These are phyloP conservation scores for Linnemannia elongata DNA, from an alignment of 192 early-diverging fungal genomes.

Conservation along the genomic window DNA sequence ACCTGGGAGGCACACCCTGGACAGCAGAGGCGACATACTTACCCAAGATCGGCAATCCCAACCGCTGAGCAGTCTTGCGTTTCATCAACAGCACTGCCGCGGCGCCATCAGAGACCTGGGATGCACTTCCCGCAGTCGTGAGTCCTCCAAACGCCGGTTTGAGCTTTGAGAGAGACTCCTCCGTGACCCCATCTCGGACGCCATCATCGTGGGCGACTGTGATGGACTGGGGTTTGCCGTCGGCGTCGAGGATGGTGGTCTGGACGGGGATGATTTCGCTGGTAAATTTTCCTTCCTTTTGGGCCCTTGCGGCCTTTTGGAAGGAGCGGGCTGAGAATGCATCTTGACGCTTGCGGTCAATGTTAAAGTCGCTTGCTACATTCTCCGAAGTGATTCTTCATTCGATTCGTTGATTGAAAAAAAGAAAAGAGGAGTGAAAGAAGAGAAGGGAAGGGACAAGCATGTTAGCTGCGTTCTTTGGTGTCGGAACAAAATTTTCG, in stretches of 20 bases:
- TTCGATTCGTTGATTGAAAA: neutral
- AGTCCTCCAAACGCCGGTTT: constrained; percentile 89
- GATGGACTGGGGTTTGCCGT: constrained; percentile 75
- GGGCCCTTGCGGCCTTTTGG: constrained; percentile 84
- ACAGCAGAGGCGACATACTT: constrained; percentile 89
- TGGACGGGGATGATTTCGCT: constrained; percentile 92
- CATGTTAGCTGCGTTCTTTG: neutral
- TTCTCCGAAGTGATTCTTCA: constrained; percentile 90
- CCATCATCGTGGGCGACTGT: constrained; percentile 92
- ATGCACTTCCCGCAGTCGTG: constrained; percentile 96
- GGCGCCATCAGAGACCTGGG: constrained; percentile 98
- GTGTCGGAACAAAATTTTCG: neutral
- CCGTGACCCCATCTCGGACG: constrained; percentile 84
- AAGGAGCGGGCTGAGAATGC: constrained; percentile 89
- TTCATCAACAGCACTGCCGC: constrained; percentile 96
- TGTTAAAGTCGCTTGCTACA: constrained; percentile 88
- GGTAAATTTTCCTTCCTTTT: constrained; percentile 89
- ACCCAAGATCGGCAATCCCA: constrained; percentile 86
- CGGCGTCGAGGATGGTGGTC: constrained; percentile 78
- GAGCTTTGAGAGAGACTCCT: constrained; percentile 85
- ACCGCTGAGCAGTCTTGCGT: constrained; percentile 87
- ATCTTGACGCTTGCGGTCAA: constrained; percentile 91
- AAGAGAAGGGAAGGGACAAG: neutral
- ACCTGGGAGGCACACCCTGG: constrained; percentile 86
- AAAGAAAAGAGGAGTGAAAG: too few species aligned